Conservation (phyloP, 192 early-diverging fungal species). For the Geranomyces michiganensis region DNA sequence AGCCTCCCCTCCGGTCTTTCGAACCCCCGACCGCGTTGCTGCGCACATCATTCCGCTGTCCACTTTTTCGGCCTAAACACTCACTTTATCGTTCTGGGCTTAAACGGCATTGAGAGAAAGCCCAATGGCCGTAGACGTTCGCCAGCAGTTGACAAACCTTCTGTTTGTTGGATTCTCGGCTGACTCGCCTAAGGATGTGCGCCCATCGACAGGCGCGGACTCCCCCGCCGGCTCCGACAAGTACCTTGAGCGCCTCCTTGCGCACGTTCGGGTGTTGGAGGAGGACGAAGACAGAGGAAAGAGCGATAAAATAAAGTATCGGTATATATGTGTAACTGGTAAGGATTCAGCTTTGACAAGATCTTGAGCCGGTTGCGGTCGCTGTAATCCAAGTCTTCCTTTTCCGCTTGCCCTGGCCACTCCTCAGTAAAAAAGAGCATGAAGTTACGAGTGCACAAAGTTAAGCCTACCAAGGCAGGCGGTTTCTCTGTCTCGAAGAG, state of each 20-base stretch:
- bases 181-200: not conserved
- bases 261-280: conserved; percentile 18
- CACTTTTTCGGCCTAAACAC: too few species aligned
- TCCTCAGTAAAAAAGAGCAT: conserved; percentile 39
- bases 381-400: too few species aligned
- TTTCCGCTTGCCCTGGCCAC: too few species aligned
- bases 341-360: too few species aligned
- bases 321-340: conserved; percentile 41
- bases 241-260: conserved; percentile 23
- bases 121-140: conserved; percentile 4
- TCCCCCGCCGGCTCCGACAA: conserved; percentile 11
- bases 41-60: too few species aligned
- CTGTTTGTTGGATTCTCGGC: conserved; percentile 34
- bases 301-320: conserved; percentile 14
- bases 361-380: too few species aligned
- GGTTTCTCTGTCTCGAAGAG: conserved; percentile 43
- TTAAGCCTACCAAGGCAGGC: conserved; percentile 44
- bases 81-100: too few species aligned
- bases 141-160: conserved; percentile 23
- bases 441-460: conserved; percentile 47
- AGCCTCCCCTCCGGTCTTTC: too few species aligned
- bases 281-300: conserved; percentile 13
- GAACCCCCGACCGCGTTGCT: too few species aligned
- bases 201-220: not conserved
- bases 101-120: not conserved